Evolutionary conservation across 345 rosid genomes (phyloP).

Genomic region (Cardamine chenopodiifolia): DNA sequence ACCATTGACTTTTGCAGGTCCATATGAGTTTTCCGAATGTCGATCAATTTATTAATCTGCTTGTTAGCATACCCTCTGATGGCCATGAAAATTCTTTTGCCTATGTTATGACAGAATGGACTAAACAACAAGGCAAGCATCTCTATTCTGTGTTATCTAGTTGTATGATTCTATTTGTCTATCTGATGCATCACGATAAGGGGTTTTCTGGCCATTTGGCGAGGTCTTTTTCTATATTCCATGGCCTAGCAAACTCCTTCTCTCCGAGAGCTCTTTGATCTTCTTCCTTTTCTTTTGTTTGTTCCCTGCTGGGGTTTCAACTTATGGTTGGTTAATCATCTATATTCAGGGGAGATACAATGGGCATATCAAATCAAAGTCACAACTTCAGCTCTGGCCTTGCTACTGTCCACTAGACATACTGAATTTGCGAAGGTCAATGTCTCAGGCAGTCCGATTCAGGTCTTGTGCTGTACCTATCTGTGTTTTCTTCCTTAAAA

Average conservation of each 20-base stretch:
- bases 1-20: slow-evolving; percentile 53
- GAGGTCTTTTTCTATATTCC: too few species aligned
- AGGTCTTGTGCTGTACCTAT: slow-evolving; percentile 52
- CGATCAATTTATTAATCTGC: slow-evolving; percentile 75
- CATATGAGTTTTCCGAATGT: slow-evolving; percentile 84
- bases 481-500: neutral
- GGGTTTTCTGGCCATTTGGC: neutral
- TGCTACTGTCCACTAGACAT: slow-evolving; percentile 75
- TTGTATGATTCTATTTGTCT: slow-evolving; percentile 17
- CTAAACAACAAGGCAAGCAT: slow-evolving; percentile 77
- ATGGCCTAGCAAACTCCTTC: too few species aligned
- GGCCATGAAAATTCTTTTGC: slow-evolving; percentile 67
- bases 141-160: slow-evolving; percentile 4
- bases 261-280: too few species aligned
- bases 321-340: slow-evolving; percentile 22
- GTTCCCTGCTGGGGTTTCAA: too few species aligned
- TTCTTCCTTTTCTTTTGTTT: too few species aligned
- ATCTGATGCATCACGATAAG: slow-evolving; percentile 20
- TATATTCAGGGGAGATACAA: slow-evolving; percentile 75
- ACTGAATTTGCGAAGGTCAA: slow-evolving; percentile 65
- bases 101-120: slow-evolving; percentile 93
- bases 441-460: slow-evolving; percentile 72
- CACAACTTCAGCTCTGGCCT: slow-evolving; percentile 79
- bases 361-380: slow-evolving; percentile 89
- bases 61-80: slow-evolving; percentile 63